Evolutionary conservation across 495 filamentous ascomycete genomes (phyloP).

Genomic region (Haplographium delicatum): DNA sequence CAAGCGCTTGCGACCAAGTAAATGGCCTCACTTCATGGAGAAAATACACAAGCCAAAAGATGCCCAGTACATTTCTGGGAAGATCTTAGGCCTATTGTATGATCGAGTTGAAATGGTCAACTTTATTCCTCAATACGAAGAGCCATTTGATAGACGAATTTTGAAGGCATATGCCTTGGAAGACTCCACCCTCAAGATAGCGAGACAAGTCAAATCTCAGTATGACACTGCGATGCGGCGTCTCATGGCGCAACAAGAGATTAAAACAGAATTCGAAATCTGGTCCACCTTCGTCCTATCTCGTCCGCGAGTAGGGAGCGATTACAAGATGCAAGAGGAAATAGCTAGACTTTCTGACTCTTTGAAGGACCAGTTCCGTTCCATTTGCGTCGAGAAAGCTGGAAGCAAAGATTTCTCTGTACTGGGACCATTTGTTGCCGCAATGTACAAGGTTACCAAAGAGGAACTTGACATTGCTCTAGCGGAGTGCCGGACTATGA

Average conservation of each 20-base stretch:
- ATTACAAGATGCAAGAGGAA: slow-evolving; percentile 84
- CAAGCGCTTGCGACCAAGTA: slow-evolving; percentile 48
- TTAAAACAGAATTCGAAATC: slow-evolving; percentile 86
- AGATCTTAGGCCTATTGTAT: slow-evolving; percentile 78
- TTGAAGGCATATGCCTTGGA: slow-evolving; percentile 54
- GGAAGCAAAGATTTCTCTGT: slow-evolving; percentile 52
- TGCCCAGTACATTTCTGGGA: slow-evolving; percentile 59
- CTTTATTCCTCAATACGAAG: slow-evolving; percentile 63
- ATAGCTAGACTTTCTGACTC: slow-evolving; percentile 58
- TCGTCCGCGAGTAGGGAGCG: slow-evolving; percentile 57
- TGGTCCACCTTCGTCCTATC: slow-evolving; percentile 79
- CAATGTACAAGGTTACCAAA: slow-evolving; percentile 81
- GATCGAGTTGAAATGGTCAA: slow-evolving; percentile 54
- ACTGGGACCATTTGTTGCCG: slow-evolving; percentile 69
- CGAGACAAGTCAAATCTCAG: slow-evolving; percentile 60
- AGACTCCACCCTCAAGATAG: slow-evolving; percentile 48
- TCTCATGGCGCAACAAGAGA: slow-evolving; percentile 81
- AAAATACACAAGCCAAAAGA: slow-evolving; percentile 48
- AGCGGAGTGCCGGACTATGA: slow-evolving; percentile 33
- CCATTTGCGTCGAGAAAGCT: slow-evolving; percentile 55
- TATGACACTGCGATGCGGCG: slow-evolving; percentile 76
- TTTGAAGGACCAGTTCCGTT: slow-evolving; percentile 62
- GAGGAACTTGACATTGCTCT: slow-evolving; percentile 58
- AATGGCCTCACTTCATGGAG: slow-evolving; percentile 92
- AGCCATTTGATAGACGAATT: slow-evolving; percentile 74